Evolutionary conservation across 139 green algal genomes (phyloP), one percentile per base, ranked within the genome.

Genomic region (Tetradesmus obliquus): DNA sequence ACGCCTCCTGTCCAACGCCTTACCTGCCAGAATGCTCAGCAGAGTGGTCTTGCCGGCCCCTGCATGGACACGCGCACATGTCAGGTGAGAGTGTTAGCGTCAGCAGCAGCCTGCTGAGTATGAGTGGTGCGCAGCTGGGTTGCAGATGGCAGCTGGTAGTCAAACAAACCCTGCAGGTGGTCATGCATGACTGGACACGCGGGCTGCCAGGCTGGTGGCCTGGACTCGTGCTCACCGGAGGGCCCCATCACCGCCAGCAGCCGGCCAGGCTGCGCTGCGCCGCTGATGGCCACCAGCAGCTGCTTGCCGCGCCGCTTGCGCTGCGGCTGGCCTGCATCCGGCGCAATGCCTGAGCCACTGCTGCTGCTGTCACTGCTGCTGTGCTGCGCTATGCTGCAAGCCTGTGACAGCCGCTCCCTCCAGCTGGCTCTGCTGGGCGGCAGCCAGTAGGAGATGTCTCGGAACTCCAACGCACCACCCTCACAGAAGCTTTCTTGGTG

Each of bases 231-330:
- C 60, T 13, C 84, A 15, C 84, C 84, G 19, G 84, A 88, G 2
- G 84, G 84, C 4, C 84, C 84, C 84, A 88, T 88, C 12, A 88
- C 32, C 9, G 84, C 84, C n/a, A 88, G 60, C 84, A 88, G 58
- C 12, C 60, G 58, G 4, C 84, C 84, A 60, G 58, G 2, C 9
- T 53, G 51, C 24, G 84, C 84, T 12, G 7, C 10, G 12, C 84
- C 84, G 58, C 17, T 60, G 7, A 88, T 60, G 60, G 76, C 84
- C 76, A n/a, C 20, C 15, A 88, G 45, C 24, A 88, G 60, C 84
- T 80, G 84, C 58, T 79, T 88, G 12, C 84, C 84, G 12, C 15
- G 60, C 60, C 60, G 15, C 60, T 71, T 71, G 60, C 60, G 60
- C 60, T 71, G 60, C 60, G 15, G 60, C 60, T 71, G 60, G 20